Percentiles rank a stretch among this genome's conserved stretches.
Evolutionary conservation across 192 early-diverging fungal genomes (phyloP).

Genomic region (Coemansia asiatica): DNA sequence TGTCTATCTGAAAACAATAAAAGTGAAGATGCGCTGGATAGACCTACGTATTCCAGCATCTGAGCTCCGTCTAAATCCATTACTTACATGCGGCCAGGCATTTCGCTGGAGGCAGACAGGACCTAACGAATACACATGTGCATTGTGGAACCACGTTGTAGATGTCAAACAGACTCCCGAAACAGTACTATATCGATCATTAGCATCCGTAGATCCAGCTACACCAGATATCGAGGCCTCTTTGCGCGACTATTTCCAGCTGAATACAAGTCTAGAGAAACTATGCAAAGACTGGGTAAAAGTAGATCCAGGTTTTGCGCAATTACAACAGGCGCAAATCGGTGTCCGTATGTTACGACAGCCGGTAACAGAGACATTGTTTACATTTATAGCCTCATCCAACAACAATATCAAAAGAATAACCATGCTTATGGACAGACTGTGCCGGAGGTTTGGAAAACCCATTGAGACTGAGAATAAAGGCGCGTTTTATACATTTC

Average conservation of each 20-base stretch:
- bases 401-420: constrained; percentile 97
- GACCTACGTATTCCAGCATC: constrained; percentile 56
- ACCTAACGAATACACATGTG: constrained; percentile 60
- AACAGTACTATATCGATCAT: constrained; percentile 35
- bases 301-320: constrained; percentile 67
- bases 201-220: constrained; percentile 6
- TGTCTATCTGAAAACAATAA: not conserved
- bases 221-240: constrained; percentile 17
- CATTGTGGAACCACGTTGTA: constrained; percentile 60
- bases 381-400: constrained; percentile 89
- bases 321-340: constrained; percentile 28
- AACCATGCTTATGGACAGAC: constrained; percentile 55
- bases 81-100: constrained; percentile 84
- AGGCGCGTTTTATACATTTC: constrained; percentile 67
- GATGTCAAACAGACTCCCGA: constrained; percentile 62
- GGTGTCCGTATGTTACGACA: constrained; percentile 82
- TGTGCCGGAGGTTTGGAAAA: constrained; percentile 36
- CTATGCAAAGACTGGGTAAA: constrained; percentile 62
- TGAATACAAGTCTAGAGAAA: constrained; percentile 62
- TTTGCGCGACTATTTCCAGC: constrained; percentile 82
- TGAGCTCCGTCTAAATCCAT: constrained; percentile 76
- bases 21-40: constrained; percentile 27
- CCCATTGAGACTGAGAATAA: constrained; percentile 28
- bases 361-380: constrained; percentile 81
- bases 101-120: constrained; percentile 85